These are phyloP conservation scores for Ogataea nitratoaversa DNA, from an alignment of 805 yeast genomes.

Conservation along the genomic window DNA sequence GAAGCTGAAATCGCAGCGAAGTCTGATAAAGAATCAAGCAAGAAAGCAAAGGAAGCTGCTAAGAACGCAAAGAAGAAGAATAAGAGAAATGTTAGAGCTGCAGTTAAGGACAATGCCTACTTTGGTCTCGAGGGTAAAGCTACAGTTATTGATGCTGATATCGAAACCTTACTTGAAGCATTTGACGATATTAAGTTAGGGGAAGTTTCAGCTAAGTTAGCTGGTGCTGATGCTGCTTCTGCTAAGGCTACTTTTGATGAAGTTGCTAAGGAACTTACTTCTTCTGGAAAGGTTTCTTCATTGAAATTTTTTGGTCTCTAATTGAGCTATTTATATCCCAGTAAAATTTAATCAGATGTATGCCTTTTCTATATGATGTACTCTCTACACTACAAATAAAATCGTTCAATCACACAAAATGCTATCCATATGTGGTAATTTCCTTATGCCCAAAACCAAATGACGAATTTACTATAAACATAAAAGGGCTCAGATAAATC, in stretches of 20 bases:
- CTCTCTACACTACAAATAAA: neutral
- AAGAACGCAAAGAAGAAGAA: slow-evolving; percentile 96
- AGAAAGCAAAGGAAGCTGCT: slow-evolving; percentile 88
- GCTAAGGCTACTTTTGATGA: slow-evolving; percentile 59
- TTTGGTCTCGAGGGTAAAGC: slow-evolving; percentile 75
- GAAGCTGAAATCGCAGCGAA: slow-evolving; percentile 73
- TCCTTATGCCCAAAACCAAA: too few relatives aligned
- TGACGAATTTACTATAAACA: too few relatives aligned
- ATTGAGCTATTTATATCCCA: neutral
- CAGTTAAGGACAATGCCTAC: slow-evolving; percentile 80
- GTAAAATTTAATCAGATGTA: neutral
- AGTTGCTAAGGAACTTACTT: slow-evolving; percentile 48
- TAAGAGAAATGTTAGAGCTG: slow-evolving; percentile 54
- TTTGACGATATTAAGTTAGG: slow-evolving; percentile 77
- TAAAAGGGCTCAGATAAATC: neutral
- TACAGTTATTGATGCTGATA: slow-evolving; percentile 68
- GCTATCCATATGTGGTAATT: too few relatives aligned
- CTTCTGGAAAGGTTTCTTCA: slow-evolving; percentile 47
- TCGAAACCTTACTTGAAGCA: slow-evolving; percentile 72
- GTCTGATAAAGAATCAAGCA: slow-evolving; percentile 56
- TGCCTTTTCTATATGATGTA: neutral
- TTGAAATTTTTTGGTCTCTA: slow-evolving; percentile 16
- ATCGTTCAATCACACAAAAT: neutral
- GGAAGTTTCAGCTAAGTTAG: slow-evolving; percentile 66
- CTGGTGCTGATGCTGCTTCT: slow-evolving; percentile 48